Percentiles rank a stretch among this genome's conserved stretches.
Conservation (phyloP, 441 rosid genomes). For the Omphalea diandra region DNA sequence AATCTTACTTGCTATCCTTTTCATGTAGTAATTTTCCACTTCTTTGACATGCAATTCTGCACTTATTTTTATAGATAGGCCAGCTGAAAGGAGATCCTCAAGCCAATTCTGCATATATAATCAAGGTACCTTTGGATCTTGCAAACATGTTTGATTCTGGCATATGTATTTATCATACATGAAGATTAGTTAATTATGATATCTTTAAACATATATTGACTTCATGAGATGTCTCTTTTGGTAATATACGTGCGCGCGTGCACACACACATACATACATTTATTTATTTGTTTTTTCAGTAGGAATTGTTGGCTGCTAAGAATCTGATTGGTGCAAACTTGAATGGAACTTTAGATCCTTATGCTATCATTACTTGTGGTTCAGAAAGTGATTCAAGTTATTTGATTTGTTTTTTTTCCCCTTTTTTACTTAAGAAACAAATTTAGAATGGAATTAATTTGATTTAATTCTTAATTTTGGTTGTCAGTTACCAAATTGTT, state of each 20-base stretch:
- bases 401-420: constrained; percentile 25
- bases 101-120: constrained; percentile 64
- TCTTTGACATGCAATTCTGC: too few relatives aligned
- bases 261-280: too few relatives aligned
- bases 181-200: too few relatives aligned
- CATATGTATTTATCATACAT: neutral
- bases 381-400: constrained; percentile 92
- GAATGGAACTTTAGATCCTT: constrained; percentile 98
- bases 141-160: constrained; percentile 9
- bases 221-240: neutral
- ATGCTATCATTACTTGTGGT: constrained; percentile 94
- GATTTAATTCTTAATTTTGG: too few relatives aligned
- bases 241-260: too few relatives aligned
- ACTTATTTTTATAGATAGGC: constrained; percentile 81
- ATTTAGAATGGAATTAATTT: too few relatives aligned
- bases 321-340: too few relatives aligned
- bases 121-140: constrained; percentile 56
- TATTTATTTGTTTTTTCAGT: constrained; percentile 24
- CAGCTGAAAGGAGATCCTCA: constrained; percentile 61
- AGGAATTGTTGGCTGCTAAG: too few relatives aligned
- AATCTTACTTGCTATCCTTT: constrained; percentile 27
- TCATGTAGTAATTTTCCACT: constrained; percentile 56
- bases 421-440: neutral
- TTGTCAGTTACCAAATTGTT: too few relatives aligned
- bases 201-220: too few relatives aligned